Percentiles rank a stretch among this genome's conserved stretches.
These are phyloP conservation scores for Coemansia sp. DNA, from an alignment of 192 early-diverging fungal genomes.

Conservation along the genomic window DNA sequence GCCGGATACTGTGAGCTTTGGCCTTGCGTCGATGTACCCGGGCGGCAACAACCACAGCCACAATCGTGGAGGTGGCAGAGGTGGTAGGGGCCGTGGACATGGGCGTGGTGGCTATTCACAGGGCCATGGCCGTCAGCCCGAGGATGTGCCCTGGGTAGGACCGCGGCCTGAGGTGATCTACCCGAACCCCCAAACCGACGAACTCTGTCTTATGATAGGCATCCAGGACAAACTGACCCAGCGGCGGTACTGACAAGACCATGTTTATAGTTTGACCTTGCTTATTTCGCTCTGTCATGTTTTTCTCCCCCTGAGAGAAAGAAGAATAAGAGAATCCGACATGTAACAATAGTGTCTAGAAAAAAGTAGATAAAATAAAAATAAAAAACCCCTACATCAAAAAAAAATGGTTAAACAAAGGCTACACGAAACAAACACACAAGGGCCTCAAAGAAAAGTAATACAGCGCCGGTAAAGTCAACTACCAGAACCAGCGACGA, in stretches of 20 bases:
- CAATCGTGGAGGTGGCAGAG: conserved; percentile 6
- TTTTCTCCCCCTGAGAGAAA: too few relatives aligned
- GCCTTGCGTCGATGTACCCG: conserved; percentile 14
- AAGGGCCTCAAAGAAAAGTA: neutral
- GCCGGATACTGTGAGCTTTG: conserved; percentile 29
- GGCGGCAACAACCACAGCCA: conserved; percentile 3
- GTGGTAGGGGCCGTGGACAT: conserved; percentile 1
- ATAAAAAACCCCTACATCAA: too few relatives aligned
- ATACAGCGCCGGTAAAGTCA: conserved; percentile 1
- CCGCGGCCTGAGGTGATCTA: conserved; percentile 44
- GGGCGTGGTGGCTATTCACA: conserved; percentile 1
- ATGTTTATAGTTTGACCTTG: neutral
- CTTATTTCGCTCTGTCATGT: too few relatives aligned
- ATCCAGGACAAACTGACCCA: conserved; percentile 52
- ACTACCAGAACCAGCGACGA: conserved; percentile 47
- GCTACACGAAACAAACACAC: too few relatives aligned
- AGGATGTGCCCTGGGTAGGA: conserved; percentile 7
- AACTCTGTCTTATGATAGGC: conserved; percentile 66
- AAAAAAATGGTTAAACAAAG: too few relatives aligned
- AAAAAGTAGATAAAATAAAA: too few relatives aligned
- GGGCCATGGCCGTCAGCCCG: neutral
- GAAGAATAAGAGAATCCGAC: too few relatives aligned
- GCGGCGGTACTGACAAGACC: conserved; percentile 7
- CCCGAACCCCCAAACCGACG: conserved; percentile 81
- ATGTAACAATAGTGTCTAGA: too few relatives aligned